These are phyloP conservation scores for Gonapodya prolifera DNA, from an alignment of 192 early-diverging fungal genomes.

Conservation along the genomic window DNA sequence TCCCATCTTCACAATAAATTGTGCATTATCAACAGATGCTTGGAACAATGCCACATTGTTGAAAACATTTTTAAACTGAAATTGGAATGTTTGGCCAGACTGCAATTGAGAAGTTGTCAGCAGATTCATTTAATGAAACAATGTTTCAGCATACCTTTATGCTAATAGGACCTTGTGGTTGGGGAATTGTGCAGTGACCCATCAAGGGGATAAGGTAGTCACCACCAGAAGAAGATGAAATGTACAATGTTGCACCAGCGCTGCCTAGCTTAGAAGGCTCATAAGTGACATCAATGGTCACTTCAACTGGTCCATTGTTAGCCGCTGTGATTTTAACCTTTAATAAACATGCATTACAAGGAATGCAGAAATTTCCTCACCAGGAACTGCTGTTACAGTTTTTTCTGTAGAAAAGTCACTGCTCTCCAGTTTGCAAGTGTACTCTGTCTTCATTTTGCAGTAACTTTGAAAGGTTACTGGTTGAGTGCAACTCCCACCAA, in stretches of 20 bases:
- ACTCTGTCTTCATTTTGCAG: slow-evolving; percentile 41
- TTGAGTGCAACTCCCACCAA: slow-evolving; percentile 37
- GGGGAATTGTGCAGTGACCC: slow-evolving; percentile 37
- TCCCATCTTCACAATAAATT: slow-evolving; percentile 33
- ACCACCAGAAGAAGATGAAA: slow-evolving; percentile 35
- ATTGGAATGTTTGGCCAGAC: slow-evolving; percentile 20
- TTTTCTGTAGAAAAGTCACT: slow-evolving; percentile 43
- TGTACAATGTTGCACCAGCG: slow-evolving; percentile 27
- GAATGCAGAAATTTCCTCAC: slow-evolving; percentile 14
- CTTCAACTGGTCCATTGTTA: slow-evolving; percentile 28
- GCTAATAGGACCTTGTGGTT: slow-evolving; percentile 45
- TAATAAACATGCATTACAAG: not conserved
- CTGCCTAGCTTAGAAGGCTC: slow-evolving; percentile 51
- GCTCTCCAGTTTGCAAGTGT: slow-evolving; percentile 33
- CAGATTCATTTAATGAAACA: not conserved
- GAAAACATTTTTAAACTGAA: slow-evolving; percentile 51
- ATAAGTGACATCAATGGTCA: slow-evolving; percentile 36
- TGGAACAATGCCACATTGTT: slow-evolving; percentile 27
- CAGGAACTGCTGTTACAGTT: slow-evolving; percentile 31
- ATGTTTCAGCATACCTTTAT: slow-evolving; percentile 17
- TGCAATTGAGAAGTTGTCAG: not conserved
- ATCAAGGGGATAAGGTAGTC: slow-evolving; percentile 43
- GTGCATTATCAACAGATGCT: slow-evolving; percentile 41
- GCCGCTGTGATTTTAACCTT: slow-evolving; percentile 20
- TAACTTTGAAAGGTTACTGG: slow-evolving; percentile 40